phyloP scores from a whole-genome alignment of 208 protist species.

The Wallacemonas collosoma region DNA sequence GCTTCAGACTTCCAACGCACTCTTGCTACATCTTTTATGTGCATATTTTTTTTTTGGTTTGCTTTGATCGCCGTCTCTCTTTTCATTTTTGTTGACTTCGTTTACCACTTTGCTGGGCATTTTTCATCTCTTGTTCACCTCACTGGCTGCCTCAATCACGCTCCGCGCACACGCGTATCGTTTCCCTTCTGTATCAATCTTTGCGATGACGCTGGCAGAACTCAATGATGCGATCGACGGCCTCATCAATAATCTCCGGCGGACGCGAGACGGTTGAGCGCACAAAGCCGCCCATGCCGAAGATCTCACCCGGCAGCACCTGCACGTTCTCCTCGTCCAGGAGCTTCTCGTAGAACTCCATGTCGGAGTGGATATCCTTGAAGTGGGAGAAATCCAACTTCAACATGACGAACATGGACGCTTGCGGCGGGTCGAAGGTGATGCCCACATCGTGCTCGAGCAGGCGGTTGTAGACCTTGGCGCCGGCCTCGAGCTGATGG shows the following conservation, averaged over 20 bases:
- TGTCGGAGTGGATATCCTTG: constrained; percentile 72
- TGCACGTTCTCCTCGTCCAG: constrained; percentile 89
- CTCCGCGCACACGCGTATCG: neutral
- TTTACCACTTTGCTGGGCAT: neutral
- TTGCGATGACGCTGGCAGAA: constrained; percentile 61
- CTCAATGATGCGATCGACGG: constrained; percentile 77
- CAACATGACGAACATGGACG: constrained; percentile 93
- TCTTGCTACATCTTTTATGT: neutral
- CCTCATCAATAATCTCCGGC: constrained; percentile 69
- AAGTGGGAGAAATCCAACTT: constrained; percentile 73
- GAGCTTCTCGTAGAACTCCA: constrained; percentile 83
- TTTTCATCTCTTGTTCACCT: neutral
- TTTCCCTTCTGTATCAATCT: neutral
- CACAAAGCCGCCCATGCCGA: constrained; percentile 63
- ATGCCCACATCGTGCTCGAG: constrained; percentile 37
- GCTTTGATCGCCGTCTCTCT: neutral
- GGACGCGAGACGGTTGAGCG: constrained; percentile 86
- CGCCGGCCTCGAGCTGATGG: constrained; percentile 41
- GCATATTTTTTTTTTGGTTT: neutral
- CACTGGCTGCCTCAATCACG: neutral
- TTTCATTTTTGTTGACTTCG: neutral
- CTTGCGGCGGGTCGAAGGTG: constrained; percentile 49
- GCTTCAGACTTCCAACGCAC: no score
- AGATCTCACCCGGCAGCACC: constrained; percentile 78
- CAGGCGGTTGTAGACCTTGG: constrained; percentile 43